Evolutionary conservation across 768 basidiomycete species (phyloP), one percentile per base, ranked within the genome.

Genomic region (Tylopilus cervinicoccineus): DNA sequence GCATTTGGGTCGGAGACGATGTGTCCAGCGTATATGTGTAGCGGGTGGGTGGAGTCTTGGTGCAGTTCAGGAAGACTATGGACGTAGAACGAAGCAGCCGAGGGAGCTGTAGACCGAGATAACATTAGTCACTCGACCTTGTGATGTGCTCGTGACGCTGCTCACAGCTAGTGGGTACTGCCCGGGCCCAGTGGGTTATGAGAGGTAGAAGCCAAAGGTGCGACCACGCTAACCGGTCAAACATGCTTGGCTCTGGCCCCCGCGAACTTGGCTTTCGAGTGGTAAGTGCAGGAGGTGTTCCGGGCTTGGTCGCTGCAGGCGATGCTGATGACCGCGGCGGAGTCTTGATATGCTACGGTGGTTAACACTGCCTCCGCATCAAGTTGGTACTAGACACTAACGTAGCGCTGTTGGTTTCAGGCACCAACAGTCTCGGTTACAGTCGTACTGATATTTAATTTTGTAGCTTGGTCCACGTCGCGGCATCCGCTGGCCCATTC

Each of bases 11-110:
- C 90, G 2, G 90, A 84, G n/a, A 84, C 71, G 31, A 94, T 71
- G 67, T 93, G 90, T 2, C 93, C 93, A 10, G 88, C 84, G 58
- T 83, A 93, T 64, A 93, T 80, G 53, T 81, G 81, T n/a, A 93
- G 67, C 12, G 88, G 84, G 24, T 80, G 76, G 19, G 75, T 63
- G n/a, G 73, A 73, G 69, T 88, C 80, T 66, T 88, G 83, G 55
- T 84, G 80, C 20, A 94, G 73, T 53, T 80, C 83, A 17, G 93
- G 93, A 41, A 95, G 74, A 23, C 67, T 76, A 3, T 80, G 76
- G 36, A 93, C 86, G 57, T 88, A 93, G 70, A 92, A 93, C 1
- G 86, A 88, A 0, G 90, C 83, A 10, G 91, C 88, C 11, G 88
- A 80, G 19, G 87, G 86, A 36, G 79, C 87, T 89, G 48, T 3